Evolutionary conservation across 2,329 filamentous ascomycete genomes (phyloP), one percentile per base, ranked within the genome.

Genomic region (Salinomyces thailandicus): DNA sequence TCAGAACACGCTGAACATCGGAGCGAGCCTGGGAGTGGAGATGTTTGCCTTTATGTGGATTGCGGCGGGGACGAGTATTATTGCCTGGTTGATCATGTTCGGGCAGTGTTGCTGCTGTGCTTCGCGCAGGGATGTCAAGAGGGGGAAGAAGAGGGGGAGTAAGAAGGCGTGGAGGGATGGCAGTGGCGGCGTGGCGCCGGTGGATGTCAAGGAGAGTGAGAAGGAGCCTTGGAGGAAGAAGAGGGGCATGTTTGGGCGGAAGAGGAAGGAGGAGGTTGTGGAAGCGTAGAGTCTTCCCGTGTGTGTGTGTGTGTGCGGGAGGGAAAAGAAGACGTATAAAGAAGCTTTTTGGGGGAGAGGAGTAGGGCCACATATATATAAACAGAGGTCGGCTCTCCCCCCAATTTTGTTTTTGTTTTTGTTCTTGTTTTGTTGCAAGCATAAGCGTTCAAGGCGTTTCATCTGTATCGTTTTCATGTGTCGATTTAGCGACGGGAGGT

Each of bases 31-130:
- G 20, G 86, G 86, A 5, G 62, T 58, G 22, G 71, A 75, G 47
- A 87, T 94, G 82, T 74, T 93, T 51, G 81, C 66, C 0, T 93
- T 93, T 54, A 89, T 93, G 80, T 96, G 89, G 87, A 72, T 85
- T 18, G 83, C 80, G 0, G 72, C 77, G 0, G 74, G 68, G 0
- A 74, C 79, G 42, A 73, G 75, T 1, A 62, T 85, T 4, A 52
- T 87, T 14, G 79, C 80, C 0, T 87, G 83, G 56, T 36, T 68
- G 7, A 66, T 93, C 14, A 84, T 93, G 58, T 64, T 81, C 18
- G 75, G 79, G 19, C 71, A 89, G 59, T 83, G 79, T 49, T 94
- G 85, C 60, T 93, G 83, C 58, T 84, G 80, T 52, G 71, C 71
- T 9, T 71, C 67, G 27, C 55, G 69, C 33, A 57, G 74, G 41